A percentile compares a stretch with the other conserved stretches of the same genome.
phyloP scores from a whole-genome alignment of 179 eudicot species.

The Silene noctiflora region DNA sequence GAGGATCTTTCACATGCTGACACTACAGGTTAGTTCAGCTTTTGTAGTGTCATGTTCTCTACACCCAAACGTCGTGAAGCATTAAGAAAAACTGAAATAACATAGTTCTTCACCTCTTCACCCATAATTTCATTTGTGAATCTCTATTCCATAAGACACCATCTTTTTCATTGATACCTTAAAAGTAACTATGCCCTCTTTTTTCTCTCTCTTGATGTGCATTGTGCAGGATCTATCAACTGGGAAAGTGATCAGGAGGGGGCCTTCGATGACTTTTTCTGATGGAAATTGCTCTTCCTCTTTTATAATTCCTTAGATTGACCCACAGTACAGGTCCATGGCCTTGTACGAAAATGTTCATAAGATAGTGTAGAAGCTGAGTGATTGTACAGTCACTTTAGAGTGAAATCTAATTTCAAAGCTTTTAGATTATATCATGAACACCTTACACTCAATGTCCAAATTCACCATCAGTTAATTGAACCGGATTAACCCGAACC shows the following conservation, averaged over 20 bases:
- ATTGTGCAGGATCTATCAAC: constrained; percentile 83
- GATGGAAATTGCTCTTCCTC: constrained; percentile 57
- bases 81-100: too few species aligned
- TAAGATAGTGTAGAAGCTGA: constrained; percentile 18
- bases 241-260: constrained; percentile 97
- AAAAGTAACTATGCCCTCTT: constrained; percentile 39
- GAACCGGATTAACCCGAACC: not conserved
- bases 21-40: constrained; percentile 71
- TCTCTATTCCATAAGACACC: constrained; percentile 23
- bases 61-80: constrained; percentile 1
- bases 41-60: constrained; percentile 34
- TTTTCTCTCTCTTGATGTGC: constrained; percentile 54
- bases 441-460: not conserved
- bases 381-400: constrained; percentile 17
- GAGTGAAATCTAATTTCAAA: constrained; percentile 10
- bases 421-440: not conserved
- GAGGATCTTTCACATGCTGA: constrained; percentile 82
- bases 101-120: not conserved
- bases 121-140: constrained; percentile 17
- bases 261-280: constrained; percentile 95
- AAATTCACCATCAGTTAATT: constrained; percentile 4
- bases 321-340: constrained; percentile 29
- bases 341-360: constrained; percentile 23
- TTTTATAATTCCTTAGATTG: constrained; percentile 40
- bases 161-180: constrained; percentile 18